Conservation (phyloP, 345 rosid species). For the Raphanus raphanistrum region DNA sequence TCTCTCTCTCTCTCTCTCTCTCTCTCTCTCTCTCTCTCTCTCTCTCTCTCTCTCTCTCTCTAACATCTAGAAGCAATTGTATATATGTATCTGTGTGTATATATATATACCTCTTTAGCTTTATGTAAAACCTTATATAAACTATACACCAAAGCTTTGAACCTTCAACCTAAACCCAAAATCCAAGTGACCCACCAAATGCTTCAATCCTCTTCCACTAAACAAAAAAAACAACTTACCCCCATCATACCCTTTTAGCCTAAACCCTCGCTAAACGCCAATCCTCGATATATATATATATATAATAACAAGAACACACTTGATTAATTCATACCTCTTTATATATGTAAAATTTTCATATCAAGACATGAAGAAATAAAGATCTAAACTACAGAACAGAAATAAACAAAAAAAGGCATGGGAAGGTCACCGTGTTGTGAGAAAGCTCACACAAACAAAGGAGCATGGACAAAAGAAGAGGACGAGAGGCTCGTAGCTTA, state of each 20-base stretch:
- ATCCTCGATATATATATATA: conserved; percentile 2
- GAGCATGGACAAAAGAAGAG: conserved; percentile 65
- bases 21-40: no score
- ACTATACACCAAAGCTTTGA: conserved; percentile 36
- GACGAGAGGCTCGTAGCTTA: conserved; percentile 53
- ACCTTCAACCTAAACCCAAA: conserved; percentile 41
- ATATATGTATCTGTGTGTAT: not conserved
- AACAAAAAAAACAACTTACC: conserved; percentile 15
- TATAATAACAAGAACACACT: conserved; percentile 7
- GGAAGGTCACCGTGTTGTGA: conserved; percentile 81
- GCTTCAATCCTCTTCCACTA: conserved; percentile 32
- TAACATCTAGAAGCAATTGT: conserved; percentile 31
- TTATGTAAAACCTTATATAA: conserved; percentile 40
- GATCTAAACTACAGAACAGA: conserved; percentile 19
- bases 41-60: conserved; percentile 16
- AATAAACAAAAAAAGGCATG: conserved; percentile 29
- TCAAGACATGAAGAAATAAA: conserved; percentile 15
- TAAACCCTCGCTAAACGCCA: conserved; percentile 25
- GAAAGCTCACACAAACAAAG: conserved; percentile 71
- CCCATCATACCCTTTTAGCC: conserved; percentile 37
- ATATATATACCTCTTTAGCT: conserved; percentile 16
- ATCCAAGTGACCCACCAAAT: conserved; percentile 39
- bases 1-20: no score
- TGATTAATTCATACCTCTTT: conserved; percentile 10
- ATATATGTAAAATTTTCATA: conserved; percentile 17